phyloP scores from a whole-genome alignment of 306 rosid genomes.

The Medicago ruthenica region DNA sequence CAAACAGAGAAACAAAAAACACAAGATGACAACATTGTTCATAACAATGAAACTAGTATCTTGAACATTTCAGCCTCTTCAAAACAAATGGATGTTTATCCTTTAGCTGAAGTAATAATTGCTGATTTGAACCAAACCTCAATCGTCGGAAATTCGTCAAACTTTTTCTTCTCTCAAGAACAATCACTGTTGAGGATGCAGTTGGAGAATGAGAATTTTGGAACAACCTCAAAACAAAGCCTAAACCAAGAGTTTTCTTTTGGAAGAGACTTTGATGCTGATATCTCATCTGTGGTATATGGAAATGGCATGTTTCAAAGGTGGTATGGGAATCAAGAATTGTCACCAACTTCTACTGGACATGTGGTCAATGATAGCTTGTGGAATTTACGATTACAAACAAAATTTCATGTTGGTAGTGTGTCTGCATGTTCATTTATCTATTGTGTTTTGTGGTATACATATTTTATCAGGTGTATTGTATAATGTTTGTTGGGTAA shows the following conservation, averaged over 20 bases:
- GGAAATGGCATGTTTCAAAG: conserved; percentile 45
- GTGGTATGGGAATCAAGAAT: conserved; percentile 46
- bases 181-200: too few relatives aligned
- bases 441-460: too few relatives aligned
- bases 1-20: conserved; percentile 44
- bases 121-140: too few relatives aligned
- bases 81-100: too few relatives aligned
- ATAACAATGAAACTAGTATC: conserved; percentile 16
- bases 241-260: conserved; percentile 31
- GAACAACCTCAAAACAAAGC: too few relatives aligned
- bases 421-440: too few relatives aligned
- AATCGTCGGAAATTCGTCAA: neutral
- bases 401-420: too few relatives aligned
- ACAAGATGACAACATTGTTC: conserved; percentile 41
- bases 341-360: conserved; percentile 51
- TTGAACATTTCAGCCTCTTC: neutral
- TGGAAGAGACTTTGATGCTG: conserved; percentile 47
- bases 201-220: too few relatives aligned
- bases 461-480: too few relatives aligned
- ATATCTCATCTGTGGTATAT: conserved; percentile 44
- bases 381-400: conserved; percentile 54
- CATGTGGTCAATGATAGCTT: conserved; percentile 48
- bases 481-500: too few relatives aligned
- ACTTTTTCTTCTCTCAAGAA: conserved; percentile 1
- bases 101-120: too few relatives aligned